Conservation (phyloP, 306 rosid species). For the Quercus berberidifolia region DNA sequence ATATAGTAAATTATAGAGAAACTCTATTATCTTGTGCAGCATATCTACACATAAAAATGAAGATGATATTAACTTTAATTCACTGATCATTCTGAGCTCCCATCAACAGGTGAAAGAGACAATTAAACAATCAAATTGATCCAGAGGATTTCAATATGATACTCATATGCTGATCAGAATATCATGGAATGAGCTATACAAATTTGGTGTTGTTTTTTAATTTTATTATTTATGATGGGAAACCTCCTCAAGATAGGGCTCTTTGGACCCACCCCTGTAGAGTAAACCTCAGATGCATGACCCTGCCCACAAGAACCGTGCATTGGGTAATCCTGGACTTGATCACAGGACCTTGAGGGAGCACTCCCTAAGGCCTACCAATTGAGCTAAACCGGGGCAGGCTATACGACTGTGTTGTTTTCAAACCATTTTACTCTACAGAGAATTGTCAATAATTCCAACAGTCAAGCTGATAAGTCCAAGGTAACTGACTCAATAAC, state of each 20-base stretch:
- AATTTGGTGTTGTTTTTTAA: not conserved
- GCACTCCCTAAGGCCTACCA: no score
- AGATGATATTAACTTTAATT: conserved; percentile 6
- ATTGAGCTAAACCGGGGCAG: no score
- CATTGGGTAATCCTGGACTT: no score
- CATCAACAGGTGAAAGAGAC: not conserved
- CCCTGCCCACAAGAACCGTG: no score
- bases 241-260: no score
- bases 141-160: not conserved
- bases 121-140: not conserved
- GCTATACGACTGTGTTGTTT: not conserved
- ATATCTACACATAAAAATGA: not conserved
- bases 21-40: not conserved
- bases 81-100: conserved; percentile 1
- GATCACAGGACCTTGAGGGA: no score
- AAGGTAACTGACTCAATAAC: not conserved
- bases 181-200: not conserved
- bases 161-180: not conserved
- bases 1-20: not conserved
- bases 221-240: no score
- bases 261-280: no score
- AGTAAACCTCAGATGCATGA: no score
- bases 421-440: no score
- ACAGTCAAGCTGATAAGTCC: no score
- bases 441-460: no score